Percentiles rank a stretch among this genome's conserved stretches.
These are phyloP conservation scores for Peniophora sp. DNA, from an alignment of 1,284 basidiomycete genomes.

Conservation along the genomic window DNA sequence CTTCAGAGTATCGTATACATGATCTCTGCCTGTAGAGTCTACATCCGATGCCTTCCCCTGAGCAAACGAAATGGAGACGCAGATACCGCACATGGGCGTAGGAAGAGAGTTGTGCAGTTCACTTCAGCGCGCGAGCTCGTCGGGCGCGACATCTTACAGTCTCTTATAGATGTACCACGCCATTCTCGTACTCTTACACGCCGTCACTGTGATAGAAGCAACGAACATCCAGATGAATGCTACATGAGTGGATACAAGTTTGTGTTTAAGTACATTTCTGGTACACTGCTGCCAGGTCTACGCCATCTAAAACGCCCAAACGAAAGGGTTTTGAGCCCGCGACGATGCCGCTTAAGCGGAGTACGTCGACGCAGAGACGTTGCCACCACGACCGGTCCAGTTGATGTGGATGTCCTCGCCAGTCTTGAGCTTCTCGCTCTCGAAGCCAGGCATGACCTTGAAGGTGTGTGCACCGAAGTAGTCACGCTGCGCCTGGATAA, in stretches of 20 bases:
- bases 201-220: no score
- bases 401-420: conserved; percentile 88
- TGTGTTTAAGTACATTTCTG: no score
- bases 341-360: conserved; percentile 52
- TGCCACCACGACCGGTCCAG: conserved; percentile 93
- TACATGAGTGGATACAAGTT: no score
- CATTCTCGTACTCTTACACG: no score
- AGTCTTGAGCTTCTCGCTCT: conserved; percentile 73
- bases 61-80: conserved; percentile 17
- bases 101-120: neutral
- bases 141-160: no score
- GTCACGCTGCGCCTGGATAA: conserved; percentile 93
- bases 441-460: conserved; percentile 84
- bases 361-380: conserved; percentile 90
- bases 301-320: no score
- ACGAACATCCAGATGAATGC: no score
- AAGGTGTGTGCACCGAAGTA: conserved; percentile 95
- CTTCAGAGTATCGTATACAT: neutral
- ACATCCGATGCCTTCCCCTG: neutral
- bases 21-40: neutral
- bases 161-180: no score
- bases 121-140: no score
- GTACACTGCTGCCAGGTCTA: no score
- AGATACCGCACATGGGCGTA: conserved; percentile 43
- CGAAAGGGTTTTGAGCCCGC: neutral